phyloP scores from a whole-genome alignment of 345 rosid genomes.

The Boechera stricta region DNA sequence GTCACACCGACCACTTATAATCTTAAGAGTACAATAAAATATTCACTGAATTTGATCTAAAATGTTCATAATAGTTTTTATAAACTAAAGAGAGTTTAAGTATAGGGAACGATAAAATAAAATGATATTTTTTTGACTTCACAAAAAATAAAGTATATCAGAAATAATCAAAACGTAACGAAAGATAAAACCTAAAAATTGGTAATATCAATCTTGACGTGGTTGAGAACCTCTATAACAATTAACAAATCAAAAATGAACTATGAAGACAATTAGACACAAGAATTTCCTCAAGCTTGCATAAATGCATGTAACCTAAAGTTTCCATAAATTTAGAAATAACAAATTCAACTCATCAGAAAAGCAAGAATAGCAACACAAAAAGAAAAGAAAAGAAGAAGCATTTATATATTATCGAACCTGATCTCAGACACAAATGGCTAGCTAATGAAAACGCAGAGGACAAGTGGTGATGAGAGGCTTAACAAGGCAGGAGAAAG shows the following conservation, averaged over 20 bases:
- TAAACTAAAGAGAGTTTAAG: no score
- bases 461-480: constrained; percentile 7
- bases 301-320: background rate
- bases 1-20: constrained; percentile 5
- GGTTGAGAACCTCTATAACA: background rate
- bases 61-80: background rate
- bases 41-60: background rate
- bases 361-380: background rate
- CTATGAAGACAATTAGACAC: background rate
- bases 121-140: background rate
- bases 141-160: background rate
- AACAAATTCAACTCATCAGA: background rate
- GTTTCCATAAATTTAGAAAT: background rate
- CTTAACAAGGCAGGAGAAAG: constrained; percentile 34
- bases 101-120: no score
- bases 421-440: constrained; percentile 18
- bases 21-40: background rate
- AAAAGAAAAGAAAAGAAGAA: background rate
- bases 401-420: constrained; percentile 6
- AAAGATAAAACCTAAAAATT: background rate
- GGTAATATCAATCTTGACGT: background rate
- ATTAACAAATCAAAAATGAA: background rate
- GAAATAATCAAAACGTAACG: background rate
- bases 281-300: background rate
- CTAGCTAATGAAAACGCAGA: constrained; percentile 19